Base-by-base conservation (phyloP, 768 basidiomycete species). In the Pholiota conissans region DNA sequence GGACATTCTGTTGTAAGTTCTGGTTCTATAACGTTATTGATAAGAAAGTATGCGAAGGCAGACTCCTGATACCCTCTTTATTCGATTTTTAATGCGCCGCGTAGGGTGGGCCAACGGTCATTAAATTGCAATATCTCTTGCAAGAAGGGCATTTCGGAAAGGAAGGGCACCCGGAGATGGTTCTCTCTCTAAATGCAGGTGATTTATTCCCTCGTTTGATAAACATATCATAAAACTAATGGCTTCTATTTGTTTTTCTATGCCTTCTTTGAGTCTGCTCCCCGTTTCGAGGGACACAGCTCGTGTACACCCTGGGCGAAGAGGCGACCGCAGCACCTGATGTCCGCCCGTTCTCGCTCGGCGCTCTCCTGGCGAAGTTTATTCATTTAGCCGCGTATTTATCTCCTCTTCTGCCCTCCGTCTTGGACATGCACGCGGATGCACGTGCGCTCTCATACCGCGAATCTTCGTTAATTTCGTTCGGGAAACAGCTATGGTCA, bases 241-340 rank as follows among this genome's bases (percentile, higher is more conserved):
- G n/a, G 14, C 24, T 35, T 52, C 50, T 52, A 20, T 50, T 22
- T 39, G 20, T 10, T 18, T 39, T 39, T n/a, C 46, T 30, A 26
- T 59, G 52, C 3, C 52, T n/a, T 47, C 29, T 11, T 14, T 11
- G 56, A 81, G 79, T 83, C 3, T 79, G 78, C 11, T 55, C 78
- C 1, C 79, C 80, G 0, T 80, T 82, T 57, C 67, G 81, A 46
- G 80, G 82, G 9, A 80, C 79, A 0, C 79, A 78, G 56, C 55
- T 76, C 4, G 78, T 81, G 0, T 83, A 81, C 59, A 55, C 70
- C 18, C 69, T 82, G 11, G 79, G 81, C 22, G 77, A 79, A 63
- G 66, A 74, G 28, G 59, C 61, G n/a, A 73, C 73, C 53, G 68
- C 70, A 27, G 74, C 79, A 6, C 79, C 79, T 5, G 61, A 69